phyloP scores from a whole-genome alignment of 2,329 filamentous ascomycete species.

The Ophiosphaerella narmari region DNA sequence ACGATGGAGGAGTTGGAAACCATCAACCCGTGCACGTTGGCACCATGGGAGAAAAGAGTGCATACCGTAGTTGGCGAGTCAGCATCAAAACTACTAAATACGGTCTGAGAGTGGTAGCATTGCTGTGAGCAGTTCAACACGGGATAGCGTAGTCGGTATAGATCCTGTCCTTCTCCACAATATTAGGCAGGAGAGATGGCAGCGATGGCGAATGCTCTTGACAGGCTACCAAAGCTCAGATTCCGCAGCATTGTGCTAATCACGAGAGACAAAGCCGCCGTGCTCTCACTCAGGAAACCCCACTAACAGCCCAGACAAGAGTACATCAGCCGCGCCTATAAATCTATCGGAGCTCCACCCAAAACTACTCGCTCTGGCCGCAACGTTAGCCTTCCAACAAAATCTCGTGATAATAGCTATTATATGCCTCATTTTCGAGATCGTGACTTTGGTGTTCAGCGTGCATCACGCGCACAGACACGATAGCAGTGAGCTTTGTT shows the following conservation, averaged over 20 bases:
- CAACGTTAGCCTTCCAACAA: no score
- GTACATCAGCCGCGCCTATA: constrained; percentile 10
- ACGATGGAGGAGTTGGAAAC: constrained; percentile 12
- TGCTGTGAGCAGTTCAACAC: no score
- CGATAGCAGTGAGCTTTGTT: no score
- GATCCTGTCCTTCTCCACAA: constrained; percentile 10
- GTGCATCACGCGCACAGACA: no score
- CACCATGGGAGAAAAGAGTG: constrained; percentile 14
- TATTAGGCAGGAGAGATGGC: constrained; percentile 11
- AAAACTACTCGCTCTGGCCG: no score
- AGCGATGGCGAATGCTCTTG: constrained; percentile 7
- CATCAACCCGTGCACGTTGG: constrained; percentile 8
- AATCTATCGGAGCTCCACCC: background rate
- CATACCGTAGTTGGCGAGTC: constrained; percentile 7
- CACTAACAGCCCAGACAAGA: constrained; percentile 8
- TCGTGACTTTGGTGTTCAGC: no score
- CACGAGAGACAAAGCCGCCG: constrained; percentile 12
- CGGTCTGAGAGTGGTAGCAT: constrained; percentile 8
- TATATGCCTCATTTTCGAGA: no score
- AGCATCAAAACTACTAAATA: constrained; percentile 5
- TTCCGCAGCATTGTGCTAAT: constrained; percentile 12
- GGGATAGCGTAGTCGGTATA: background rate
- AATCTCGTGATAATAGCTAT: no score
- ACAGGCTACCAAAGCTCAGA: constrained; percentile 8
- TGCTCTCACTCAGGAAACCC: constrained; percentile 13